Percentiles rank a stretch among this genome's conserved stretches.
These are phyloP conservation scores for Candida ulmi DNA, from an alignment of 805 yeast genomes.

Conservation along the genomic window DNA sequence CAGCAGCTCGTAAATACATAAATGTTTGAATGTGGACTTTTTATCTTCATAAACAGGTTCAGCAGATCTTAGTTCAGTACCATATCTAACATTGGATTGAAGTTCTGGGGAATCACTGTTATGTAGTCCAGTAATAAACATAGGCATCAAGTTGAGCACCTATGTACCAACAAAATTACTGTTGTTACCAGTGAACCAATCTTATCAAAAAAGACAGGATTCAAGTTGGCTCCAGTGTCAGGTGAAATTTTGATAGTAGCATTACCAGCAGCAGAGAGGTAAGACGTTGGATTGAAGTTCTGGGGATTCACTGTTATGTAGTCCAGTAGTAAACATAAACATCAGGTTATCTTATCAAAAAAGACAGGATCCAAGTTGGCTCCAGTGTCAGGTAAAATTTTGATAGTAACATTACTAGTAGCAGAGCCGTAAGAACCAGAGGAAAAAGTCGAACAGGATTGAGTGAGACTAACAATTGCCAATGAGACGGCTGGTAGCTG, in stretches of 20 bases:
- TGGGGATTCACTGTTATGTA: no score
- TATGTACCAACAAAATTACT: slow-evolving; percentile 10
- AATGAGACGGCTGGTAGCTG: slow-evolving; percentile 3
- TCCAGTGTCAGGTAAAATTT: slow-evolving; percentile 1
- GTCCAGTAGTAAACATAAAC: no score
- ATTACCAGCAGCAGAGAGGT: no score
- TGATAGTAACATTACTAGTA: slow-evolving; percentile 6
- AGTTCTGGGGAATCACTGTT: slow-evolving; percentile 2
- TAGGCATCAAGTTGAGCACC: slow-evolving; percentile 10
- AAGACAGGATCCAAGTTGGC: slow-evolving; percentile 6
- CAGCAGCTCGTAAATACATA: not conserved
- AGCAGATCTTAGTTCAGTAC: slow-evolving; percentile 7
- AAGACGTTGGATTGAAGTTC: no score
- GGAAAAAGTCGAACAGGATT: slow-evolving; percentile 4
- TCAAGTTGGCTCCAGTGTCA: no score
- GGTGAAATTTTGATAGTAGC: no score
- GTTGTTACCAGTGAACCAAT: slow-evolving; percentile 9
- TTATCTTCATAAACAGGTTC: slow-evolving; percentile 13
- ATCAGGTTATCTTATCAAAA: slow-evolving; percentile 12
- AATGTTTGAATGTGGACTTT: slow-evolving; percentile 1
- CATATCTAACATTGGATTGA: slow-evolving; percentile 6
- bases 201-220: no score
- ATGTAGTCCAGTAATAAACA: slow-evolving; percentile 8
- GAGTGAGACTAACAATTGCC: slow-evolving; percentile 6
- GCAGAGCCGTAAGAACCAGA: slow-evolving; percentile 10